A percentile compares a stretch with the other conserved stretches of the same genome.
These are phyloP conservation scores for Ophiocordyceps camponoti-saundersi DNA, from an alignment of 2,329 filamentous ascomycete genomes.

Conservation along the genomic window DNA sequence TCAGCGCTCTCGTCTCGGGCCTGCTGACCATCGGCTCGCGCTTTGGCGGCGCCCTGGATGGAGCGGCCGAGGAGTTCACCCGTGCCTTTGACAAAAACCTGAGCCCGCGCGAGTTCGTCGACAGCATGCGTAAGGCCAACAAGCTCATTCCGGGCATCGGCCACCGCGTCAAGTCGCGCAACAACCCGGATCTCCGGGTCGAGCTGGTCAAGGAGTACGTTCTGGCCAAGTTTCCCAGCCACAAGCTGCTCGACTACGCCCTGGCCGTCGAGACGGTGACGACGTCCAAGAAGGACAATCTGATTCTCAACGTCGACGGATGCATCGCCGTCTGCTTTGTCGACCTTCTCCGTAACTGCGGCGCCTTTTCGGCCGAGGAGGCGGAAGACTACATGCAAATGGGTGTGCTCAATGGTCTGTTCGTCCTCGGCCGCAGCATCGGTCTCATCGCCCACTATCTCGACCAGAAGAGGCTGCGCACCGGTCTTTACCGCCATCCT, in stretches of 20 bases:
- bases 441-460: slow-evolving; percentile 99
- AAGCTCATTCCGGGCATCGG: slow-evolving; percentile 99
- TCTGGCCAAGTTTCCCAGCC: slow-evolving; percentile 88
- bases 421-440: slow-evolving; percentile 91
- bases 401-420: slow-evolving; percentile 98
- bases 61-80: slow-evolving; percentile 95
- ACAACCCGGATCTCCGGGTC: slow-evolving; percentile 99
- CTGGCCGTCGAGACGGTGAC: slow-evolving; percentile 96
- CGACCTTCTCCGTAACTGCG: slow-evolving; percentile 91
- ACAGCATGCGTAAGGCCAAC: slow-evolving; percentile 98
- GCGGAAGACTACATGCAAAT: slow-evolving; percentile 97
- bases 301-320: slow-evolving; percentile 97
- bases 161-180: slow-evolving; percentile 97
- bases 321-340: slow-evolving; percentile 98
- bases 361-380: slow-evolving; percentile 90
- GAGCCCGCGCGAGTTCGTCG: slow-evolving; percentile 95
- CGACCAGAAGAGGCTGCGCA: slow-evolving; percentile 98
- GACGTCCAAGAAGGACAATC: slow-evolving; percentile 99
- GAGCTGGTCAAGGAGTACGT: slow-evolving; percentile 99
- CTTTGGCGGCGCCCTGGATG: slow-evolving; percentile 96
- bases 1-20: slow-evolving; percentile 88
- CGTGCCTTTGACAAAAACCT: slow-evolving; percentile 97
- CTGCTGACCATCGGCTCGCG: slow-evolving; percentile 94
- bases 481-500: slow-evolving; percentile 95
- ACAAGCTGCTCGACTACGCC: slow-evolving; percentile 97